Percentiles rank a stretch among this genome's conserved stretches.
phyloP scores from a whole-genome alignment of 352 stramenopile genomes.

The Phytopythium boreale region DNA sequence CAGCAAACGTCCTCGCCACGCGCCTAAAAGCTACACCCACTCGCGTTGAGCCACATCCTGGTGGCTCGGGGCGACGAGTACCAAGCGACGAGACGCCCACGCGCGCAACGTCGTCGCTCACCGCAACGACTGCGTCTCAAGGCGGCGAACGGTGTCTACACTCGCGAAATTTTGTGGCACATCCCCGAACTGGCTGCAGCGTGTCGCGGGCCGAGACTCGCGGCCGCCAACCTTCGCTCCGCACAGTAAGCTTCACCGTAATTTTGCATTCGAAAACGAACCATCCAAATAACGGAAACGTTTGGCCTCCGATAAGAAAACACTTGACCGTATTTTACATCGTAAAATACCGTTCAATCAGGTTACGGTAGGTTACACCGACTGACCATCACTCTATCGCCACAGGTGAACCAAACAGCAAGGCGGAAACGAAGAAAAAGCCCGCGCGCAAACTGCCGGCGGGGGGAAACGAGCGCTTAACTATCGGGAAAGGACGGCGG shows the following conservation, averaged over 20 bases:
- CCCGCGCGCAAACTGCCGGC: slow-evolving; percentile 1
- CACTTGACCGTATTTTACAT: too few species aligned
- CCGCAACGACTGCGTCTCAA: too few species aligned
- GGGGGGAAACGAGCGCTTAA: neutral
- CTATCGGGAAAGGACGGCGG: neutral
- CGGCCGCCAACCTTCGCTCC: too few species aligned
- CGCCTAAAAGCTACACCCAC: too few species aligned
- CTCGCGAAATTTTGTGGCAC: neutral
- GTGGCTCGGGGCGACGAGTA: neutral
- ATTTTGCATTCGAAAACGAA: too few species aligned
- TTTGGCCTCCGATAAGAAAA: too few species aligned
- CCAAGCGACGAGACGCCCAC: neutral
- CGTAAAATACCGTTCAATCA: too few species aligned
- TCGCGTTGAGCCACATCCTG: too few species aligned
- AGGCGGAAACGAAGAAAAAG: slow-evolving; percentile 2
- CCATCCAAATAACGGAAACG: too few species aligned
- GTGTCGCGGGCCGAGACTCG: too few species aligned
- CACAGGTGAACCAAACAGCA: neutral
- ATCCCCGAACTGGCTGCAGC: neutral
- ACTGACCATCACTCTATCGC: neutral
- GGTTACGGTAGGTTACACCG: neutral
- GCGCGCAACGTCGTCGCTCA: neutral
- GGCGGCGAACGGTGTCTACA: neutral
- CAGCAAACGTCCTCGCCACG: too few species aligned
- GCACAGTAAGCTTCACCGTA: too few species aligned